Conservation (phyloP, 2,329 filamentous ascomycete species). For the Claviceps citrina region DNA sequence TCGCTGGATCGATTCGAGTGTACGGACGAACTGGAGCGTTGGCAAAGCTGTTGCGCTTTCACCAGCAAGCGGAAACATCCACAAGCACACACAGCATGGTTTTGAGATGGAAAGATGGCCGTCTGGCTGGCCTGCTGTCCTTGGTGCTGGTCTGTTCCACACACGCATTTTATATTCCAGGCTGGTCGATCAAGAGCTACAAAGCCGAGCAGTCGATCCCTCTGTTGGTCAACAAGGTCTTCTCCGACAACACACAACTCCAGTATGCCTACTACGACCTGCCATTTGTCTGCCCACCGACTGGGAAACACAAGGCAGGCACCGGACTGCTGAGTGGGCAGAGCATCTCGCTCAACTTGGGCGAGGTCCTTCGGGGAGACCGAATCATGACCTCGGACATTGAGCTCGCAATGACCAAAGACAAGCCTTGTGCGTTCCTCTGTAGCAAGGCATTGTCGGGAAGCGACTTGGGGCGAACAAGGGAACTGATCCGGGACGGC, state of each 20-base stretch:
- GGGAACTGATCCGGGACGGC: slow-evolving; percentile 57
- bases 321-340: slow-evolving; percentile 59
- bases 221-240: slow-evolving; percentile 82
- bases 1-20: no score
- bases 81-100: no score
- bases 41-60: no score
- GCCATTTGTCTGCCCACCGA: slow-evolving; percentile 72
- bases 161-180: slow-evolving; percentile 72
- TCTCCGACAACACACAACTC: slow-evolving; percentile 77
- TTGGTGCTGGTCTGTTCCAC: slow-evolving; percentile 22
- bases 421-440: slow-evolving; percentile 56
- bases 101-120: slow-evolving; percentile 17
- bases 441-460: slow-evolving; percentile 54
- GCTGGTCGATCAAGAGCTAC: slow-evolving; percentile 74
- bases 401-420: slow-evolving; percentile 60
- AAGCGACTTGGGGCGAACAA: slow-evolving; percentile 49
- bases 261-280: slow-evolving; percentile 84
- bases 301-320: slow-evolving; percentile 48
- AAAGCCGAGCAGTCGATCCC: slow-evolving; percentile 61
- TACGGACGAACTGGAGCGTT: no score
- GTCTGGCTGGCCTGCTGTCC: slow-evolving; percentile 25
- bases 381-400: slow-evolving; percentile 75
- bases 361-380: slow-evolving; percentile 76
- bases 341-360: slow-evolving; percentile 67
- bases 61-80: no score